Evolutionary conservation across 2,329 filamentous ascomycete genomes (phyloP).

Genomic region (Cladosporium halotolerans): DNA sequence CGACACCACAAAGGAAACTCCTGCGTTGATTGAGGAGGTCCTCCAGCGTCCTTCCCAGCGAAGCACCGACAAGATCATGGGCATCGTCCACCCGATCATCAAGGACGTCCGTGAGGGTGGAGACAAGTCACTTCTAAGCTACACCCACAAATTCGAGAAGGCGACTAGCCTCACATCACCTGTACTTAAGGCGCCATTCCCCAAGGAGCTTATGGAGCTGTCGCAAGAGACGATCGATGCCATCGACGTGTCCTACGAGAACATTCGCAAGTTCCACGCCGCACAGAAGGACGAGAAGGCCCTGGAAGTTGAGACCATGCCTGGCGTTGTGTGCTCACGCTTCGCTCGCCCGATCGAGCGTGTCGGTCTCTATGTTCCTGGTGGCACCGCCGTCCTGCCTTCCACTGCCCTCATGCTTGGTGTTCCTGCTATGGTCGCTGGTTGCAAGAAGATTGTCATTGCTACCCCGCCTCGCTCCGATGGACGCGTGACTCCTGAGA

Average conservation of each 20-base stretch:
- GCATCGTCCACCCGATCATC: constrained; percentile 86
- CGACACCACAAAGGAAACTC: constrained; percentile 58
- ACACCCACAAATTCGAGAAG: constrained; percentile 97
- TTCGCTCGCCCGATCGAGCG: constrained; percentile 89
- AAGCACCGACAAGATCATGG: constrained; percentile 88
- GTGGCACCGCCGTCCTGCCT: constrained; percentile 92
- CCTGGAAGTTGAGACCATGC: constrained; percentile 91
- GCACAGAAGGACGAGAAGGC: constrained; percentile 81
- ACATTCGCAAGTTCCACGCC: constrained; percentile 88
- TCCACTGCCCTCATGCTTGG: constrained; percentile 97
- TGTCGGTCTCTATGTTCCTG: constrained; percentile 93
- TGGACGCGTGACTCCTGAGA: constrained; percentile 88
- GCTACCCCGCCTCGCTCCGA: constrained; percentile 86
- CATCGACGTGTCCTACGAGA: constrained; percentile 91
- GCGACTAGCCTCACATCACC: constrained; percentile 84
- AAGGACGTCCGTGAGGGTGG: constrained; percentile 76
- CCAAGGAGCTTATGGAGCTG: constrained; percentile 76
- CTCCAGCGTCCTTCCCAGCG: constrained; percentile 88
- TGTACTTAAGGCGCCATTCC: constrained; percentile 84
- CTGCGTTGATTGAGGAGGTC: constrained; percentile 62
- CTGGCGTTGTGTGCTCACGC: constrained; percentile 87
- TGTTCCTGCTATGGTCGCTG: constrained; percentile 94
- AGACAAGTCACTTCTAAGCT: constrained; percentile 81
- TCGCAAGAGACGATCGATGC: constrained; percentile 76
- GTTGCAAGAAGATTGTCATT: constrained; percentile 89